Conservation (phyloP, 106 monocot genomes). For the Chionographis japonica region DNA sequence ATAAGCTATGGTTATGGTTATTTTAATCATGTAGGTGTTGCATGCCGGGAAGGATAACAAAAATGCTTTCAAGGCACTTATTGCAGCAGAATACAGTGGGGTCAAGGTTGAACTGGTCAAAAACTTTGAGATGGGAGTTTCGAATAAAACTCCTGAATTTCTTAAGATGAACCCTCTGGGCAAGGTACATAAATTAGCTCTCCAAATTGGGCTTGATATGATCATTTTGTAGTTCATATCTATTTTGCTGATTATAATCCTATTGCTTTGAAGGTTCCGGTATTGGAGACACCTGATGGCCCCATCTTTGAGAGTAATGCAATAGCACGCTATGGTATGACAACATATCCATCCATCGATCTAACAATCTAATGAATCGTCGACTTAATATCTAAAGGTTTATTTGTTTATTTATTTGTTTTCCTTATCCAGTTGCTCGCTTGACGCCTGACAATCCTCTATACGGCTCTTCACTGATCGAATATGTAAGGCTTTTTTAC, state of each 20-base stretch:
- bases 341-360: not conserved
- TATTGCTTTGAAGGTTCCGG: constrained; percentile 57
- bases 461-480: constrained; percentile 68
- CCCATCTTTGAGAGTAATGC: constrained; percentile 87
- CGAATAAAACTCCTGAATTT: constrained; percentile 83
- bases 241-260: not conserved
- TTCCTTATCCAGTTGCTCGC: constrained; percentile 52
- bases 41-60: constrained; percentile 53
- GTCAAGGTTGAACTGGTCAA: constrained; percentile 56
- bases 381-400: not conserved
- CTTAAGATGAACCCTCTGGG: constrained; percentile 86
- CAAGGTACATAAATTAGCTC: constrained; percentile 37
- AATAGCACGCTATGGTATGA: constrained; percentile 79
- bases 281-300: constrained; percentile 91
- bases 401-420: not conserved
- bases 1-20: not conserved
- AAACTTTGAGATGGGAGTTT: constrained; percentile 79
- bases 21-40: constrained; percentile 31
- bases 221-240: no score
- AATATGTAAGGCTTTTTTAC: constrained; percentile 53
- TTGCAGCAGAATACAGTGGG: constrained; percentile 76
- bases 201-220: no score
- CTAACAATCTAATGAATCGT: no score
- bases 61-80: constrained; percentile 75
- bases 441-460: constrained; percentile 70